phyloP scores from a whole-genome alignment of 2,329 filamentous ascomycete species.

The Scedosporium dehoogii region DNA sequence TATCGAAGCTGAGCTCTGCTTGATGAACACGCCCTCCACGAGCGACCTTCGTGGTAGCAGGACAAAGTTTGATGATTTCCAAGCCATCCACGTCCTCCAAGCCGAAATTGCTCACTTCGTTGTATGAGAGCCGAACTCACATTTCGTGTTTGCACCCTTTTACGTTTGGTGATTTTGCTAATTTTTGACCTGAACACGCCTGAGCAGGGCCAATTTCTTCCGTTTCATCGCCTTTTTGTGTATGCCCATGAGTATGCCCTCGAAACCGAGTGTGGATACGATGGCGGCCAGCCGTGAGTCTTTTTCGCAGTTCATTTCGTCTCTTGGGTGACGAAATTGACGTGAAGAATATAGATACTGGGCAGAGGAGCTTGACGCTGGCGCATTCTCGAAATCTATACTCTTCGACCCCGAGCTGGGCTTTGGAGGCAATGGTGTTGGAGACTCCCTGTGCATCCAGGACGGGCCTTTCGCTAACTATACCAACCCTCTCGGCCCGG shows the following conservation, averaged over 20 bases:
- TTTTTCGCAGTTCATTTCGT: neutral
- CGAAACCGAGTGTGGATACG: conserved; percentile 18
- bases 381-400: neutral
- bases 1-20: conserved; percentile 1
- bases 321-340: neutral
- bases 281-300: conserved; percentile 16
- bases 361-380: conserved; percentile 1
- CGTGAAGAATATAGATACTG: neutral
- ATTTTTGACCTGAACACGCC: neutral
- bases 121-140: neutral
- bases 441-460: conserved; percentile 5
- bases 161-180: too few relatives aligned
- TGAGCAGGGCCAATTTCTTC: conserved; percentile 17
- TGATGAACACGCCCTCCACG: neutral
- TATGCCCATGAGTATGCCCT: conserved; percentile 18
- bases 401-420: neutral
- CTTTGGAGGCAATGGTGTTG: neutral
- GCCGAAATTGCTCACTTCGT: neutral
- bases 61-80: conserved; percentile 1
- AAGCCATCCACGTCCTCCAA: neutral
- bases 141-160: neutral
- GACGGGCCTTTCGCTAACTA: conserved; percentile 5
- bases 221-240: conserved; percentile 20
- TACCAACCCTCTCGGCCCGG: conserved; percentile 4
- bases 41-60: neutral